phyloP scores from a whole-genome alignment of 1,139 yeast genomes.

The Candida sp. region DNA sequence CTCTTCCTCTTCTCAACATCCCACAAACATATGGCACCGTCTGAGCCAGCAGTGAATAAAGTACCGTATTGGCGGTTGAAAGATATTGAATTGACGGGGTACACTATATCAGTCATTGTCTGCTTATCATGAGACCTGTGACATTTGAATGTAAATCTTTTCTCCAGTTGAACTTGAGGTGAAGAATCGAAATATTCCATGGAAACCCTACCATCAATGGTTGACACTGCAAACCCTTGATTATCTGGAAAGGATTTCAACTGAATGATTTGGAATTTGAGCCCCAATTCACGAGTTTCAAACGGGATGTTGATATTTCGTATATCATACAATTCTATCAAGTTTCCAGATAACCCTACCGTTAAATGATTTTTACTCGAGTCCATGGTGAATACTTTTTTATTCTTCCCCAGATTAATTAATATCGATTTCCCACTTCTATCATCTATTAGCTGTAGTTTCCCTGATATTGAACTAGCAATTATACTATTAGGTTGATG shows the following conservation, averaged over 20 bases:
- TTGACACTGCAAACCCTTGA: constrained; percentile 72
- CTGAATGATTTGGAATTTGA: constrained; percentile 68
- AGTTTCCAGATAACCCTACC: constrained; percentile 54
- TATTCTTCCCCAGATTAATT: constrained; percentile 8
- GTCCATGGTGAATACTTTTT: constrained; percentile 69
- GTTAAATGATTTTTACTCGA: constrained; percentile 44
- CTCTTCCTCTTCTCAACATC: constrained; percentile 62
- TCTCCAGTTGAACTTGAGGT: constrained; percentile 37
- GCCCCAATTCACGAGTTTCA: constrained; percentile 63
- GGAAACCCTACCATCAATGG: constrained; percentile 85
- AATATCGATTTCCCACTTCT: constrained; percentile 15
- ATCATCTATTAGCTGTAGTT: constrained; percentile 35
- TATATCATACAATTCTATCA: constrained; percentile 58
- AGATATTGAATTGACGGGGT: constrained; percentile 70
- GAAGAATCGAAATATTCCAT: constrained; percentile 66
- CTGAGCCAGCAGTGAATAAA: constrained; percentile 78
- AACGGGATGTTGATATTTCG: constrained; percentile 43
- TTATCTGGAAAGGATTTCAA: constrained; percentile 54
- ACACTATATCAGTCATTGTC: constrained; percentile 58
- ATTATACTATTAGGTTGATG: constrained; percentile 28
- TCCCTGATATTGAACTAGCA: constrained; percentile 57
- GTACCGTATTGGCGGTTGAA: constrained; percentile 48
- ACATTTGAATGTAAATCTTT: constrained; percentile 80
- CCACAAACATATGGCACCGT: constrained; percentile 77
- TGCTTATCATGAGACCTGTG: constrained; percentile 51